These are phyloP conservation scores for Cyberlindnera petersonii DNA, from an alignment of 805 yeast species.

Conservation along the genomic window DNA sequence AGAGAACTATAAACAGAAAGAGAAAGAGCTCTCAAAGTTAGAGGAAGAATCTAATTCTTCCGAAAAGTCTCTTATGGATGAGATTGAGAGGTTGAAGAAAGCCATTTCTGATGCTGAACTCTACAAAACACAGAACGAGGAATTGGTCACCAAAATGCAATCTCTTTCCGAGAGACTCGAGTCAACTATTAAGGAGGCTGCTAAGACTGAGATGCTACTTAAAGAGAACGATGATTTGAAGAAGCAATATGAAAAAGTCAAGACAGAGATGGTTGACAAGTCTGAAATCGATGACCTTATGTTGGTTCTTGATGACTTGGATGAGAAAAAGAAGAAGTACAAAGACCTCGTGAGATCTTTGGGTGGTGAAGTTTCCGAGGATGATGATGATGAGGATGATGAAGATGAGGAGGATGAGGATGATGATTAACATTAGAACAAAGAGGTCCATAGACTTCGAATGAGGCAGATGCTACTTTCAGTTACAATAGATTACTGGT, in stretches of 20 bases:
- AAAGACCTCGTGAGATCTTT: conserved; percentile 46
- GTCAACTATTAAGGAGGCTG: neutral
- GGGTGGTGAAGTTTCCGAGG: conserved; percentile 65
- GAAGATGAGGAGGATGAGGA: conserved; percentile 49
- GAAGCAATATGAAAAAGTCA: conserved; percentile 16
- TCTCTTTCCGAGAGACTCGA: neutral
- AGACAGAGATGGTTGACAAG: conserved; percentile 36
- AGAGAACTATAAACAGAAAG: neutral
- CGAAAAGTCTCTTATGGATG: too few relatives aligned
- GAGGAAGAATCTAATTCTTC: neutral
- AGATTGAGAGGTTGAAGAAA: neutral
- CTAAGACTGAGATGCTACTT: neutral
- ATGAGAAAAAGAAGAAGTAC: conserved; percentile 59
- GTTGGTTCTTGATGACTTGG: conserved; percentile 72
- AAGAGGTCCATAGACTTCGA: neutral
- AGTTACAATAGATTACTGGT: neutral
- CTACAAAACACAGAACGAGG: neutral
- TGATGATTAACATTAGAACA: neutral
- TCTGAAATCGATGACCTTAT: conserved; percentile 69
- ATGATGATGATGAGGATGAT: conserved; percentile 65
- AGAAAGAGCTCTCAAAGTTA: neutral
- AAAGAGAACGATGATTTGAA: conserved; percentile 20
- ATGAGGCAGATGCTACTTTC: too few relatives aligned
- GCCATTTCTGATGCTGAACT: neutral
- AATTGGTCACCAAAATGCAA: neutral